Evolutionary conservation across 371 early-diverging fungal genomes (phyloP).

Genomic region (Catenaria anguillulae): DNA sequence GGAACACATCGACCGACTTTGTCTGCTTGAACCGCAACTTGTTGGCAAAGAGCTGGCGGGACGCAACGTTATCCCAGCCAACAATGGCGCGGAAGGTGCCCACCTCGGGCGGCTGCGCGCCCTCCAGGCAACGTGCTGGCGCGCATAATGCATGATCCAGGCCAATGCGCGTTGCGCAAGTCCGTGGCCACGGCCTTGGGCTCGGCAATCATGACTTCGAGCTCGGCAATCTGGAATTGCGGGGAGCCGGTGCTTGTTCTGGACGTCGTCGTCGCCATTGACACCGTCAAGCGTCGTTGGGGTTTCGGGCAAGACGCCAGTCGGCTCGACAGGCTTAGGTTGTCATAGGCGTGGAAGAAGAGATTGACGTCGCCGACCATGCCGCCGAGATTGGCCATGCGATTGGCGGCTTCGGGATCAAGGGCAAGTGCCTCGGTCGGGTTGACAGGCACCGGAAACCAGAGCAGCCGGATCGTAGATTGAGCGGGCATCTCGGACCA

Average conservation of each 20-base stretch:
- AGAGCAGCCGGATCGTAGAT: too few relatives aligned
- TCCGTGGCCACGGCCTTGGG: background rate
- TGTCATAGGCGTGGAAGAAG: conserved; percentile 61
- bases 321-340: too few relatives aligned
- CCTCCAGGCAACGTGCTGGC: background rate
- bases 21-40: conserved; percentile 55
- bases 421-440: background rate
- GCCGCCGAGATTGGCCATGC: conserved; percentile 7
- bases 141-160: background rate
- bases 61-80: conserved; percentile 50
- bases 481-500: background rate
- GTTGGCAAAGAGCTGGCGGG: conserved; percentile 46
- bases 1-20: conserved; percentile 47
- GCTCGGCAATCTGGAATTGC: conserved; percentile 38
- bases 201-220: conserved; percentile 87
- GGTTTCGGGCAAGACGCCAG: too few relatives aligned
- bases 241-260: background rate
- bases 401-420: background rate
- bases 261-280: background rate
- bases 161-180: conserved; percentile 18
- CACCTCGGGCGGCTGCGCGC: conserved; percentile 33
- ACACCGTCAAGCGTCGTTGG: too few relatives aligned
- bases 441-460: too few relatives aligned
- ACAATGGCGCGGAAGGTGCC: conserved; percentile 62
- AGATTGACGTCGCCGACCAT: conserved; percentile 93